Percentiles rank a stretch among this genome's conserved stretches.
Evolutionary conservation across 306 rosid genomes (phyloP).

Genomic region (Myrica gale): DNA sequence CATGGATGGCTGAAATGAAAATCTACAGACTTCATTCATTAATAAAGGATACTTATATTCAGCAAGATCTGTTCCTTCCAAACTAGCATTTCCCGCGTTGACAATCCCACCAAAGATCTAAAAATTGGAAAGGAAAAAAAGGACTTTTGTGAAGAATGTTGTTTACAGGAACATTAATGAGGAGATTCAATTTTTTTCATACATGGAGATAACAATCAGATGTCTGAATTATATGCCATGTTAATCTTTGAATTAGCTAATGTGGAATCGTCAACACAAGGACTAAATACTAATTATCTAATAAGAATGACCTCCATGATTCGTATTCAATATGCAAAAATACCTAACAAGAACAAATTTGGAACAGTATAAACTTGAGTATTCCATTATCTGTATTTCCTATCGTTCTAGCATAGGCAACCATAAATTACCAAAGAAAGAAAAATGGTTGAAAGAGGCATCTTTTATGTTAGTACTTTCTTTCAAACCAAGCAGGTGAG

Average conservation of each 20-base stretch:
- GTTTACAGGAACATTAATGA: slow-evolving; percentile 8
- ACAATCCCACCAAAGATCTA: slow-evolving; percentile 92
- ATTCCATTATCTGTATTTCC: background rate
- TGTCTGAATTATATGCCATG: background rate
- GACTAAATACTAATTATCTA: background rate
- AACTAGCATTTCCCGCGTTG: slow-evolving; percentile 69
- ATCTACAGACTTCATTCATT: slow-evolving; percentile 11
- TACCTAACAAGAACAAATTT: background rate
- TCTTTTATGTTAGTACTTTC: slow-evolving; percentile 23
- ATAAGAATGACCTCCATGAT: background rate
- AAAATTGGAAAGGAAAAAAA: slow-evolving; percentile 12
- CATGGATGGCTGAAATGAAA: slow-evolving; percentile 25
- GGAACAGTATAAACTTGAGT: background rate
- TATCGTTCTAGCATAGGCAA: background rate
- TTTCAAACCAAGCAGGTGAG: slow-evolving; percentile 13
- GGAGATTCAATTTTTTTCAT: background rate
- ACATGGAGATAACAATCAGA: background rate
- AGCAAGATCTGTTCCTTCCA: slow-evolving; percentile 68
- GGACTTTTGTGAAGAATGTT: slow-evolving; percentile 10
- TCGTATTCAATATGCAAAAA: background rate
- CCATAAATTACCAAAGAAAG: background rate
- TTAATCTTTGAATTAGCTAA: background rate
- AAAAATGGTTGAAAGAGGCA: slow-evolving; percentile 7
- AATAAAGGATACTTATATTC: slow-evolving; percentile 85
- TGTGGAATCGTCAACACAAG: background rate